Conservation (phyloP, 1,284 basidiomycete genomes). For the Cystobasidium pallidum region DNA sequence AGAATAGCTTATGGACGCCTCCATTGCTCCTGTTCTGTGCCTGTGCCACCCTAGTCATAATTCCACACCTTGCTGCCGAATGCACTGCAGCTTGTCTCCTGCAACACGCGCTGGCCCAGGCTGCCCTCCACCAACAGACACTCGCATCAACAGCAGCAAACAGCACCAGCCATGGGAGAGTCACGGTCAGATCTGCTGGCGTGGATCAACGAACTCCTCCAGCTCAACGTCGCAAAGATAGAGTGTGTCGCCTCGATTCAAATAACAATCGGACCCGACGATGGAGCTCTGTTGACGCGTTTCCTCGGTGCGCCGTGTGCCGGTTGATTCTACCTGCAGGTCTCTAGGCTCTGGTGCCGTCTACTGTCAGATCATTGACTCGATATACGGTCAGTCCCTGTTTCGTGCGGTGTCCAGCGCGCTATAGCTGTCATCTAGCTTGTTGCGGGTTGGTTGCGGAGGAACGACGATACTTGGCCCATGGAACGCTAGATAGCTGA, state of each 20-base stretch:
- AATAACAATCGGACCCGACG: no score
- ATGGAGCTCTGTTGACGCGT: constrained; percentile 23
- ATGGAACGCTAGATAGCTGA: no score
- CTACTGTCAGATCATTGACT: constrained; percentile 43
- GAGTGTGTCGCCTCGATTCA: constrained; percentile 46
- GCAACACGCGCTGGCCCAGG: neutral
- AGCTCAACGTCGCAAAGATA: constrained; percentile 83
- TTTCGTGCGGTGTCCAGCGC: no score
- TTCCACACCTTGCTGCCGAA: neutral
- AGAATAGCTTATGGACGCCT: no score
- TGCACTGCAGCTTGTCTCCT: neutral
- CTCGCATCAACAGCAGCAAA: neutral
- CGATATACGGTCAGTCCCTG: constrained; percentile 34
- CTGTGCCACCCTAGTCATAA: no score
- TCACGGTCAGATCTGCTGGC: constrained; percentile 78
- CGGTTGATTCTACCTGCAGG: neutral
- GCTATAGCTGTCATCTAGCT: no score
- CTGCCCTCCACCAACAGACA: neutral
- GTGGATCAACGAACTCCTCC: constrained; percentile 93
- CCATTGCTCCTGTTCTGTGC: no score
- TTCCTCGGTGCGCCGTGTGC: neutral
- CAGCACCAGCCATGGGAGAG: constrained; percentile 44
- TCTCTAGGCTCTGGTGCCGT: constrained; percentile 32
- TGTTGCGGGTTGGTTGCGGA: neutral
- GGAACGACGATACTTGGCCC: no score